These are phyloP conservation scores for Sarocladiaceae sp. DNA, from an alignment of 2,329 filamentous ascomycete species.

Conservation along the genomic window DNA sequence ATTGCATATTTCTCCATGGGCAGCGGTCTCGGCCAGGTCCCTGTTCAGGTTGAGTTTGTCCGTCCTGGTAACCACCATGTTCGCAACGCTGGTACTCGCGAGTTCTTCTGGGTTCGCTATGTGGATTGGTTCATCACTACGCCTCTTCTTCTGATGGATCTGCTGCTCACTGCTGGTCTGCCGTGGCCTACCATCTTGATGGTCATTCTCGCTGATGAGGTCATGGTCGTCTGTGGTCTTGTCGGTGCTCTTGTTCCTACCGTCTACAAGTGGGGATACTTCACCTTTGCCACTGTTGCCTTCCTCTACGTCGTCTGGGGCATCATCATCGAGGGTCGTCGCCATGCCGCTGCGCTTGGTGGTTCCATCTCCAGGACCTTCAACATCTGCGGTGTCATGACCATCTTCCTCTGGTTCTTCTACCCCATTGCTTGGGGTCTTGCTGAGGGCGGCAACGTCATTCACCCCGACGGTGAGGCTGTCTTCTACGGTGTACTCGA, in stretches of 20 bases:
- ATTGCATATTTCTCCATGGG: slow-evolving; percentile 50
- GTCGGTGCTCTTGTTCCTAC: slow-evolving; percentile 40
- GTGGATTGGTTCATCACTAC: slow-evolving; percentile 56
- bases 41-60: slow-evolving; percentile 49
- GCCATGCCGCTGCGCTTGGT: slow-evolving; percentile 52
- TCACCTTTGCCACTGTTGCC: slow-evolving; percentile 43
- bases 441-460: slow-evolving; percentile 46
- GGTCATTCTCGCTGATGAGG: slow-evolving; percentile 42
- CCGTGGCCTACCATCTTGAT: slow-evolving; percentile 50
- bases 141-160: slow-evolving; percentile 56
- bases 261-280: slow-evolving; percentile 57
- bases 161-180: slow-evolving; percentile 56
- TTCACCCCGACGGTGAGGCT: slow-evolving; percentile 60
- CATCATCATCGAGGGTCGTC: slow-evolving; percentile 33
- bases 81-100: slow-evolving; percentile 47
- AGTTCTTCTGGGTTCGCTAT: slow-evolving; percentile 53
- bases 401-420: slow-evolving; percentile 50
- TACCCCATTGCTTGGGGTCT: slow-evolving; percentile 52
- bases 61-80: slow-evolving; percentile 29
- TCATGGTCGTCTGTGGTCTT: slow-evolving; percentile 42
- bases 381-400: slow-evolving; percentile 51
- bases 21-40: slow-evolving; percentile 42
- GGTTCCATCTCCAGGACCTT: slow-evolving; percentile 48
- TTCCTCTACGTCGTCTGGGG: slow-evolving; percentile 40
- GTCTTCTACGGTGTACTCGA: slow-evolving; percentile 67